Evolutionary conservation across 306 rosid species (phyloP), one percentile per base, ranked within the genome.

Genomic region (Corylus heterophylla): DNA sequence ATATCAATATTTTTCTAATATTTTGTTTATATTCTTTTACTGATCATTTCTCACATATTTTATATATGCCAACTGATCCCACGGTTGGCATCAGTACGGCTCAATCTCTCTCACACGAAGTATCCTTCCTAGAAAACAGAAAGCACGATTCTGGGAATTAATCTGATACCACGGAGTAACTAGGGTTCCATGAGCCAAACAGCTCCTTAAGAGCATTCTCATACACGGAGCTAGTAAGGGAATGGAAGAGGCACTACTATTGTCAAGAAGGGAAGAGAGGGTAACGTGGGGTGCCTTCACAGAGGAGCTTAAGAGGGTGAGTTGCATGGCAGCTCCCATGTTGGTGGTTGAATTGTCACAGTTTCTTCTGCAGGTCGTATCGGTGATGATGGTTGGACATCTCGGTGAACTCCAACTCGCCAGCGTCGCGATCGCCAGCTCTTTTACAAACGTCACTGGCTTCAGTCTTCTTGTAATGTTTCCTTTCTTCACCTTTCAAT

Each of bases 401-500:
- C 63, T 77, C 0, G 79, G 72, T 7, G 55, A 77, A n/a, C 78
- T 82, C 8, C 54, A 69, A 3, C 81, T 82, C 31, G 77, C 85
- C 12, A 63, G 85, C 0, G 75, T 77, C 71, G 73, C 85, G 18
- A 77, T 82, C 12, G 85, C 79, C n/a, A 35, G 54, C 67, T 72
- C 82, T 49, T 82, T 72, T 22, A 45, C 76, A 12, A 78, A 76
- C 0, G 83, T 82, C 18, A 77, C 85, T n/a, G 82, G 82, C 54
- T 82, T 72, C 47, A 66, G 75, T 12, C 35, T 82, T 25, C 85
- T 82, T 31, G 84, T 81, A 59, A 64, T 42, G 13, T 44, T 16
- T 39, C 49, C 54, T 39, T 73, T 45, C 35, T 54, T 73, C 18
- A 50, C 42, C 50, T 6, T 27, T 59, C 45, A 51, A 71, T 16